Conservation (phyloP, 176 grass and related monocot genomes). For the Avena atlantica region DNA sequence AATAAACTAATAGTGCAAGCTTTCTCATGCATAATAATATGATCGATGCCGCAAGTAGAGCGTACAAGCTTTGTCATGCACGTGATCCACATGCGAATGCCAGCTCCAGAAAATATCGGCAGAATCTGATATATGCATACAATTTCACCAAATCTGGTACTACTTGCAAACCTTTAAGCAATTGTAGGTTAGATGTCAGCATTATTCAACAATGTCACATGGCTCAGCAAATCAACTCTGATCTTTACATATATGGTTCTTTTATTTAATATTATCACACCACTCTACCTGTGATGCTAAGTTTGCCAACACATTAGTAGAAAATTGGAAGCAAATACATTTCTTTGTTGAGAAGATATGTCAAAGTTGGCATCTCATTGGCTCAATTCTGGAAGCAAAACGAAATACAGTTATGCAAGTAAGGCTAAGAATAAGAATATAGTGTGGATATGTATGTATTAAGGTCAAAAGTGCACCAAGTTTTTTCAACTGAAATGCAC, state of each 20-base stretch:
- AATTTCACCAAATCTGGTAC: neutral
- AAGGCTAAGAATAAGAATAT: slow-evolving; percentile 29
- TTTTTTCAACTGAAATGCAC: neutral
- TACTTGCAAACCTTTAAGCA: neutral
- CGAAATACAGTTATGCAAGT: slow-evolving; percentile 42
- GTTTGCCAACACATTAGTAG: neutral
- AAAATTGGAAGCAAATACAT: neutral
- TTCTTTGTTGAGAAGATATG: neutral
- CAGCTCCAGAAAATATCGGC: neutral
- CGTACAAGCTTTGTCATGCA: slow-evolving; percentile 28
- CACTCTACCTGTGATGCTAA: neutral
- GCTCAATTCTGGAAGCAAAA: slow-evolving; percentile 25
- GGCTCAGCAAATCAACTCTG: neutral
- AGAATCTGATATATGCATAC: neutral
- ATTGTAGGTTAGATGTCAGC: neutral
- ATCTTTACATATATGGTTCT: neutral
- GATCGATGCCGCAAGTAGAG: neutral
- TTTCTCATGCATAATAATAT: neutral
- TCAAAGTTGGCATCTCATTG: slow-evolving; percentile 15
- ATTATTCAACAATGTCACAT: neutral
- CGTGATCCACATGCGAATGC: neutral
- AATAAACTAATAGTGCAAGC: neutral
- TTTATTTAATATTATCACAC: neutral
- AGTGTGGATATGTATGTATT: neutral
- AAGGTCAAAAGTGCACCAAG: neutral